Percentiles rank a stretch among this genome's conserved stretches.
These are phyloP conservation scores for Geotrichum citri-aurantii DNA, from an alignment of 1,139 yeast genomes.

Conservation along the genomic window DNA sequence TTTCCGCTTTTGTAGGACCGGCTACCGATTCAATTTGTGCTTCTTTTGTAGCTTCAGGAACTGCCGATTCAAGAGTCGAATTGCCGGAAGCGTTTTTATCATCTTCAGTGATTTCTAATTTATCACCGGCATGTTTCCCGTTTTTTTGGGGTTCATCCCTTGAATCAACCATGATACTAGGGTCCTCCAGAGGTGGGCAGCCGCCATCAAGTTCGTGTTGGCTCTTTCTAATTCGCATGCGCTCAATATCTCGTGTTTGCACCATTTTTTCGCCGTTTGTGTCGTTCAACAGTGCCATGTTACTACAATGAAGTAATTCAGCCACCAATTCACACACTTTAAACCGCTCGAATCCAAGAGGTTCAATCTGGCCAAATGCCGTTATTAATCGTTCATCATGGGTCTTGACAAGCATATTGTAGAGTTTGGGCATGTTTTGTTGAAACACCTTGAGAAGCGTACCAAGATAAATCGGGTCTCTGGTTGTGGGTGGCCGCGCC, in stretches of 20 bases:
- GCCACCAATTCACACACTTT: slow-evolving; percentile 93
- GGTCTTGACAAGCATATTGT: slow-evolving; percentile 43
- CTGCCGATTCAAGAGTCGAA: slow-evolving; percentile 8
- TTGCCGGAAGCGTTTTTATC: slow-evolving; percentile 24
- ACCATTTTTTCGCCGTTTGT: slow-evolving; percentile 77
- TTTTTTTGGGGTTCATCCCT: neutral
- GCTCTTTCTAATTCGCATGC: slow-evolving; percentile 43
- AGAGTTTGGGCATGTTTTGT: slow-evolving; percentile 64
- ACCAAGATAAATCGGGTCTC: slow-evolving; percentile 94
- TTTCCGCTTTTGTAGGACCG: slow-evolving; percentile 3
- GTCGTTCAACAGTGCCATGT: slow-evolving; percentile 90
- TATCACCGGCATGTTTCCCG: neutral
- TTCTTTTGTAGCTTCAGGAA: slow-evolving; percentile 16
- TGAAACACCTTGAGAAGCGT: slow-evolving; percentile 78
- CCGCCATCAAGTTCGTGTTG: slow-evolving; percentile 14
- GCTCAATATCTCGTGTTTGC: slow-evolving; percentile 62
- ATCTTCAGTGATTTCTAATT: slow-evolving; percentile 24
- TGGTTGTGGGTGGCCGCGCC: slow-evolving; percentile 87
- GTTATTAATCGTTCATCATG: slow-evolving; percentile 48
- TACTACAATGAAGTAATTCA: slow-evolving; percentile 90
- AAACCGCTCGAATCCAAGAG: slow-evolving; percentile 92
- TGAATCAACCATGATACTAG: neutral
- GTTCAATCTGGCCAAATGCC: slow-evolving; percentile 72
- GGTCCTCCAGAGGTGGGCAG: neutral
- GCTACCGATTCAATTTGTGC: neutral